Base-by-base conservation (phyloP, 805 yeast genomes). In the Kluyveromyces aestuarii region DNA sequence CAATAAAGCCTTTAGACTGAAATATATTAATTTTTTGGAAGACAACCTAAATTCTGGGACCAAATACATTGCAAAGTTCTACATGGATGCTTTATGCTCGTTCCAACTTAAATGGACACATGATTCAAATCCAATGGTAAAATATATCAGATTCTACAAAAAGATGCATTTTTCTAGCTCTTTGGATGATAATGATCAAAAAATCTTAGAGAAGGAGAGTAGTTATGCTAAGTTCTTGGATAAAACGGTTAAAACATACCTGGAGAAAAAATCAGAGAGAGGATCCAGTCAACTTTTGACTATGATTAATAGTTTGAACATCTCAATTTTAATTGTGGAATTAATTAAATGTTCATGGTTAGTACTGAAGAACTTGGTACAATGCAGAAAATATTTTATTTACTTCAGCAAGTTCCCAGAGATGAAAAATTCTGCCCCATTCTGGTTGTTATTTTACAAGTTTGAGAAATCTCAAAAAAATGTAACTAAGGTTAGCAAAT, bases 391-490 rank as follows among this genome's bases (percentile, higher is more conserved):
- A 51, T 49, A 57, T 25, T 54, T 69, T 27, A 59, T 56, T 21
- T 51, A 48, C 17, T 68, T 59, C 48, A 50, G 63, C 17, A 63
- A 56, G 19, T 46, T 52, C 19, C 55, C 56, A 7, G 44, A 52
- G 10, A 57, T 81, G 13, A 64, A 64, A 41, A 57, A 66, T 6
- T 74, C 80, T 1, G 62, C 63, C 6, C 56, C 71, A 18, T 84
- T 81, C 55, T 84, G 89, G 89, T 58, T 63, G 10, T 72, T 73
- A 38, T 80, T 67, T 51, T 72, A 82, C 51, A 75, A 77, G 43
- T 79, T 75, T 55, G 84, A 82, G 52, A 72, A 70, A 19, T 47
- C 55, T 1, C 69, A 69, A 44, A 64, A 69, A 17, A 79, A 80
- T 51, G 64, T 71, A 30, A 59, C 60, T 25, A 76, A 77, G 51